Evolutionary conservation across 768 basidiomycete species (phyloP).

Genomic region (Lactarius psammicola): DNA sequence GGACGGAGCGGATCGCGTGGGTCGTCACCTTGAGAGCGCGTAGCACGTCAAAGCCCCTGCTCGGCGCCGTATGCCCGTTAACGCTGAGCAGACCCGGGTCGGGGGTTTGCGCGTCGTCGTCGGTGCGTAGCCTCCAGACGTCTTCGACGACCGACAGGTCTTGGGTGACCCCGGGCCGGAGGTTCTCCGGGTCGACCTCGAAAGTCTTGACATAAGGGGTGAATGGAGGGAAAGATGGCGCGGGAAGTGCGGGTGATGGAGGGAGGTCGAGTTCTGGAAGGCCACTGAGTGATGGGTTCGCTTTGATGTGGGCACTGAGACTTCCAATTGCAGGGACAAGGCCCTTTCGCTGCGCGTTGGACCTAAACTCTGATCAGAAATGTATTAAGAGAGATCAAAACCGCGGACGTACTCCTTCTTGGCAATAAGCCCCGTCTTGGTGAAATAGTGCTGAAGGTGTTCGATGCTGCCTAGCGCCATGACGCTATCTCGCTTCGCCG

Average conservation of each 20-base stretch:
- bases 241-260: conserved; percentile 61
- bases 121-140: conserved; percentile 61
- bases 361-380: conserved; percentile 36
- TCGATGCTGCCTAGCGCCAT: conserved; percentile 95
- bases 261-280: conserved; percentile 60
- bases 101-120: neutral
- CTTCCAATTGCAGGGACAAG: conserved; percentile 79
- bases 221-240: conserved; percentile 43
- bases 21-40: conserved; percentile 75
- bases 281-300: conserved; percentile 43
- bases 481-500: conserved; percentile 90
- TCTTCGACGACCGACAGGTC: conserved; percentile 64
- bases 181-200: conserved; percentile 73
- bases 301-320: conserved; percentile 32
- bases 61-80: conserved; percentile 9
- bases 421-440: conserved; percentile 76
- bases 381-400: neutral
- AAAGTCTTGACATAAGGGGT: conserved; percentile 60
- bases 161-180: conserved; percentile 75
- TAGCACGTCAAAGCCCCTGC: conserved; percentile 56
- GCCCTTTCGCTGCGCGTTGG: conserved; percentile 50
- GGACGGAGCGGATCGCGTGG: conserved; percentile 73
- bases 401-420: conserved; percentile 60
- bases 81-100: conserved; percentile 19
- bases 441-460: conserved; percentile 93